Evolutionary conservation across 441 rosid genomes (phyloP).

Genomic region (Gossypium laxum): DNA sequence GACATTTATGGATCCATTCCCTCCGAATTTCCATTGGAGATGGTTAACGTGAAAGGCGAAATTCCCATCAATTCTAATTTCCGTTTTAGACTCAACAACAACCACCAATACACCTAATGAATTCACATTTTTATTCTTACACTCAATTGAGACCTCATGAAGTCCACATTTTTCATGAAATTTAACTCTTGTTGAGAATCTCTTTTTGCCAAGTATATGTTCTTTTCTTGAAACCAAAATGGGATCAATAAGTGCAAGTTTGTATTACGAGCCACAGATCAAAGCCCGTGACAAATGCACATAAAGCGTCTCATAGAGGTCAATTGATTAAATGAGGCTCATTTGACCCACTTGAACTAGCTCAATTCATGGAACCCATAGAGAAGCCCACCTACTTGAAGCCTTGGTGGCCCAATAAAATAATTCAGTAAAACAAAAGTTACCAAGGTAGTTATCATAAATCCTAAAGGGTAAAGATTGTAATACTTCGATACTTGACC

Average conservation of each 20-base stretch:
- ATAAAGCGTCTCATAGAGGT: too few species aligned
- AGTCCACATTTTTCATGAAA: slow-evolving; percentile 46
- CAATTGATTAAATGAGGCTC: too few species aligned
- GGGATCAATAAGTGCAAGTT: slow-evolving; percentile 49
- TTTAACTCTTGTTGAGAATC: slow-evolving; percentile 46
- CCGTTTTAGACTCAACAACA: slow-evolving; percentile 46
- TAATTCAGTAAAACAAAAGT: too few species aligned
- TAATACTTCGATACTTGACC: too few species aligned
- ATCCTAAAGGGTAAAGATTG: too few species aligned
- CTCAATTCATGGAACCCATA: too few species aligned
- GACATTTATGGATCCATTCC: slow-evolving; percentile 52
- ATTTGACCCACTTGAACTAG: too few species aligned
- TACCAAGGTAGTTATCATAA: too few species aligned
- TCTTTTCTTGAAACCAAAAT: slow-evolving; percentile 60
- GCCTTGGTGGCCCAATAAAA: too few species aligned
- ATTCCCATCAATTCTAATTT: slow-evolving; percentile 69
- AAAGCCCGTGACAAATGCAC: too few species aligned
- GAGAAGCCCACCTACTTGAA: too few species aligned
- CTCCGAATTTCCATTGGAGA: slow-evolving; percentile 79
- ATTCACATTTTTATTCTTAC: slow-evolving; percentile 24
- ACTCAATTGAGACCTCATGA: slow-evolving; percentile 61
- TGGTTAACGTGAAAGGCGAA: slow-evolving; percentile 59
- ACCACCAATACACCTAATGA: slow-evolving; percentile 12
- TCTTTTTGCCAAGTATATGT: slow-evolving; percentile 67
- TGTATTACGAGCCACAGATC: too few species aligned